Evolutionary conservation across 495 filamentous ascomycete species (phyloP).

Genomic region (Parmelia sp.): DNA sequence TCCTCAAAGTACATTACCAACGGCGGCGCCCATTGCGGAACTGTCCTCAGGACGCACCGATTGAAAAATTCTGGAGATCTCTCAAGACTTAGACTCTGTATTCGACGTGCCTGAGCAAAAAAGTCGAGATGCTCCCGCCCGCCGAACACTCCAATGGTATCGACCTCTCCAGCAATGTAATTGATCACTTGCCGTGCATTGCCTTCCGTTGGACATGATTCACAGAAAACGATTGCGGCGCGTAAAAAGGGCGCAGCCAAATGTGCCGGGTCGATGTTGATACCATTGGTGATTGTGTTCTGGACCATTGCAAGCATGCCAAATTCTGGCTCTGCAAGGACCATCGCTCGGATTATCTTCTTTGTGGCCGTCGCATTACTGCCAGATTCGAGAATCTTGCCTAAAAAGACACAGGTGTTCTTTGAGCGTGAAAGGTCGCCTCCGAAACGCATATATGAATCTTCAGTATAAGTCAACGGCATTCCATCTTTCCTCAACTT

Average conservation of each 20-base stretch:
- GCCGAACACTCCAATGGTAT: slow-evolving; percentile 50
- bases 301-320: slow-evolving; percentile 38
- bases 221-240: slow-evolving; percentile 46
- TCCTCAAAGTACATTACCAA: slow-evolving; percentile 58
- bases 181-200: slow-evolving; percentile 42
- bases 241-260: slow-evolving; percentile 49
- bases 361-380: slow-evolving; percentile 31
- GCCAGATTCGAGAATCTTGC: slow-evolving; percentile 40
- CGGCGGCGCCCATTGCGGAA: slow-evolving; percentile 61
- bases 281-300: slow-evolving; percentile 45
- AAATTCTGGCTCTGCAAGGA: slow-evolving; percentile 43
- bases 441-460: slow-evolving; percentile 34
- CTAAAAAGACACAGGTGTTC: slow-evolving; percentile 34
- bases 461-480: slow-evolving; percentile 34
- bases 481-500: slow-evolving; percentile 27
- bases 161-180: slow-evolving; percentile 49
- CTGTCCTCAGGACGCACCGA: slow-evolving; percentile 43
- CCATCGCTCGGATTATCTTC: slow-evolving; percentile 38
- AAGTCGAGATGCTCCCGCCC: slow-evolving; percentile 55
- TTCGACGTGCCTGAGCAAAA: slow-evolving; percentile 42
- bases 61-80: slow-evolving; percentile 36
- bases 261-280: slow-evolving; percentile 51
- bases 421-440: slow-evolving; percentile 27
- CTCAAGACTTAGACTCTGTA: slow-evolving; percentile 37
- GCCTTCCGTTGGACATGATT: slow-evolving; percentile 33